Evolutionary conservation across 768 basidiomycete species (phyloP).

Genomic region (Phylloporus arenicola): DNA sequence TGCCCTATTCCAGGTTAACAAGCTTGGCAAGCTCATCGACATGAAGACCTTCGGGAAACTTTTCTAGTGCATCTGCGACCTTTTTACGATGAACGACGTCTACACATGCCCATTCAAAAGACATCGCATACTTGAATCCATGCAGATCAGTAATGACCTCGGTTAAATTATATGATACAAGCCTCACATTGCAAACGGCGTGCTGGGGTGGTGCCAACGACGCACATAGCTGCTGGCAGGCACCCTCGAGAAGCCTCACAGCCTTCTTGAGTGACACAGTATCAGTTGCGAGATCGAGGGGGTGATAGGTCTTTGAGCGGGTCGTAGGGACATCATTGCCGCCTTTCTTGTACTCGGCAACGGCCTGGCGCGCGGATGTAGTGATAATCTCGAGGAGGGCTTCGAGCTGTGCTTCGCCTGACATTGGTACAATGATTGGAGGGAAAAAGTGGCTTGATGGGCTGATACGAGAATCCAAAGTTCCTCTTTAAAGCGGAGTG

Average conservation of each 20-base stretch:
- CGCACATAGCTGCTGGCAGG: conserved; percentile 15
- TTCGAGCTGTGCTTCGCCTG: not conserved
- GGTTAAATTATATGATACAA: not conserved
- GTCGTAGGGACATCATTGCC: conserved; percentile 21
- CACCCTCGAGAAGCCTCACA: not conserved
- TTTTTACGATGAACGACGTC: conserved; percentile 20
- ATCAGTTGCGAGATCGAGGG: conserved; percentile 17
- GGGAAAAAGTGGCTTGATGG: not conserved
- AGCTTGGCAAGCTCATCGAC: conserved; percentile 5
- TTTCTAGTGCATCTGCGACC: conserved; percentile 24
- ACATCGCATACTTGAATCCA: conserved; percentile 9
- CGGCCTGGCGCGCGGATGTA: not conserved
- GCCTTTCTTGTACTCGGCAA: conserved; percentile 22
- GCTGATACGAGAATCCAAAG: not conserved
- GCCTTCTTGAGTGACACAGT: conserved; percentile 22
- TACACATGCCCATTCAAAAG: conserved; percentile 25
- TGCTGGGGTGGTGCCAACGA: conserved; percentile 26
- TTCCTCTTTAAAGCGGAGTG: not conserved
- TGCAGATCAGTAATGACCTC: not conserved
- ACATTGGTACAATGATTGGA: not conserved
- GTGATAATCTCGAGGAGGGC: not conserved
- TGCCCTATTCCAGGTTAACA: conserved; percentile 23
- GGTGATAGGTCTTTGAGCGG: conserved; percentile 18
- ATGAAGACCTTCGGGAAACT: conserved; percentile 26
- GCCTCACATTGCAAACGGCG: conserved; percentile 22